phyloP scores from a whole-genome alignment of 441 rosid genomes.

The Adansonia grandidieri region DNA sequence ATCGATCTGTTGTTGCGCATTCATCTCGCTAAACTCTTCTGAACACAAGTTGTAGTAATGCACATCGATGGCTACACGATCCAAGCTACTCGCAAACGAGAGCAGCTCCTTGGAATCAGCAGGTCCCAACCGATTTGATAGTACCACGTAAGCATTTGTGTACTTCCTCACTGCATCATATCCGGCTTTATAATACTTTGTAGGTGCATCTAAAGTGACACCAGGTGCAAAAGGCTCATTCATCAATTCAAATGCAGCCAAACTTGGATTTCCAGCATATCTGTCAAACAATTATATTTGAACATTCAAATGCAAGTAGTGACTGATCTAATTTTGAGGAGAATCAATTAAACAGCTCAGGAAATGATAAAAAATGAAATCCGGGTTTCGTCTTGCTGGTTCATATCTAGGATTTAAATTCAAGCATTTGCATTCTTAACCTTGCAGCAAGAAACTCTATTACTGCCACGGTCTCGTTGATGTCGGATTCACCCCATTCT shows the following conservation, averaged over 20 bases:
- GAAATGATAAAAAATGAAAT: too few relatives aligned
- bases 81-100: constrained; percentile 28
- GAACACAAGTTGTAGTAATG: constrained; percentile 46
- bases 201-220: constrained; percentile 27
- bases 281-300: constrained; percentile 18
- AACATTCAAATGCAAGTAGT: not conserved
- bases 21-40: constrained; percentile 24
- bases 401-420: too few relatives aligned
- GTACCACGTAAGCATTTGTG: constrained; percentile 42
- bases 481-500: constrained; percentile 47
- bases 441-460: constrained; percentile 46
- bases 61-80: constrained; percentile 42
- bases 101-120: constrained; percentile 35
- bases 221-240: constrained; percentile 44
- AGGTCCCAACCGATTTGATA: constrained; percentile 38
- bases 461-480: constrained; percentile 39
- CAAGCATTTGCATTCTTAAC: constrained; percentile 23
- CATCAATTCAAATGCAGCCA: constrained; percentile 46
- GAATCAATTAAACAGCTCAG: too few relatives aligned
- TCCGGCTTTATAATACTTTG: constrained; percentile 40
- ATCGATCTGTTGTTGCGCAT: constrained; percentile 36
- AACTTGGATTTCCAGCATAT: constrained; percentile 30
- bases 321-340: too few relatives aligned
- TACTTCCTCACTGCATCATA: constrained; percentile 46
- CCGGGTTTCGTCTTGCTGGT: too few relatives aligned